These are phyloP conservation scores for Camelina neglecta DNA, from an alignment of 345 rosid species.

Conservation along the genomic window DNA sequence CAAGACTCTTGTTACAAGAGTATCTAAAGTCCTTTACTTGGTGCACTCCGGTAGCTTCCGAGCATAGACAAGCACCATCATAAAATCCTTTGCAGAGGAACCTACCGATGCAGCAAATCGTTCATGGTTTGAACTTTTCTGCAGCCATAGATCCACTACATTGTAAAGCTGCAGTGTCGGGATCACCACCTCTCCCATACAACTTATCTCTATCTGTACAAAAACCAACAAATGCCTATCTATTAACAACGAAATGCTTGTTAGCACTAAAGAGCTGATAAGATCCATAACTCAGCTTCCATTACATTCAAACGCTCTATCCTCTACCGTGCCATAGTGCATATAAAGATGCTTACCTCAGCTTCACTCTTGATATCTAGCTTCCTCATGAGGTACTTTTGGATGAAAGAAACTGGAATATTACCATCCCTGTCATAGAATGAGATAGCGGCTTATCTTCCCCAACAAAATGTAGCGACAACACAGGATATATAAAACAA, in stretches of 20 bases:
- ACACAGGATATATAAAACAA: neutral
- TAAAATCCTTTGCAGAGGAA: constrained; percentile 78
- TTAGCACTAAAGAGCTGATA: neutral
- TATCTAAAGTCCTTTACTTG: constrained; percentile 14
- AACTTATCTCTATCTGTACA: constrained; percentile 78
- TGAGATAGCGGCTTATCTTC: constrained; percentile 18
- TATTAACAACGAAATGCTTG: constrained; percentile 6
- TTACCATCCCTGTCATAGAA: constrained; percentile 69
- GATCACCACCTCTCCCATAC: constrained; percentile 72
- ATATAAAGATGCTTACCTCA: constrained; percentile 62
- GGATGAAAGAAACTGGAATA: constrained; percentile 74
- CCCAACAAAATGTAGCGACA: neutral
- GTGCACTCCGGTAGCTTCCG: constrained; percentile 49
- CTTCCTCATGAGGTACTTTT: constrained; percentile 83
- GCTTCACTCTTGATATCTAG: constrained; percentile 68
- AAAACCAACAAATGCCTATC: neutral
- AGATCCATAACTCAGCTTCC: constrained; percentile 6
- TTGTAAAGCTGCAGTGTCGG: constrained; percentile 61
- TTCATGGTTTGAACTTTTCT: constrained; percentile 54
- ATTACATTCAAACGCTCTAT: neutral
- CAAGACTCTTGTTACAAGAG: neutral
- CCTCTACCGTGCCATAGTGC: constrained; percentile 2
- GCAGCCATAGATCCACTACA: constrained; percentile 76
- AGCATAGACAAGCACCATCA: constrained; percentile 76
- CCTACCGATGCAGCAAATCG: constrained; percentile 61